These are phyloP conservation scores for Imleria badia DNA, from an alignment of 768 basidiomycete species.

Conservation along the genomic window DNA sequence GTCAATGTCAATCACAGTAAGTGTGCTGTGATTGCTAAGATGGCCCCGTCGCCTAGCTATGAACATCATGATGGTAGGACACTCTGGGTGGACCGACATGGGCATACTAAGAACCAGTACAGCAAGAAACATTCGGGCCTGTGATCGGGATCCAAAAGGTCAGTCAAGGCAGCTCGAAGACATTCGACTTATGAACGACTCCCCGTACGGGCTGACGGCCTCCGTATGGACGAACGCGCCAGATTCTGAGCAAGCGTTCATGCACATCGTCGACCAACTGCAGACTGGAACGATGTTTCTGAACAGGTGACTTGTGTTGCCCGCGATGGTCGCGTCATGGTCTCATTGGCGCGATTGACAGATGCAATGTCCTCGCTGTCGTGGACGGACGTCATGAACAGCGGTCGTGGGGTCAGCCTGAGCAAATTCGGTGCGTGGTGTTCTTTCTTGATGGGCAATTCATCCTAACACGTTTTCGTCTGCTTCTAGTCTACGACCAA, in stretches of 20 bases:
- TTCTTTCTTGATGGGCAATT: neutral
- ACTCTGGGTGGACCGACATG: neutral
- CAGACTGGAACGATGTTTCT: conserved; percentile 93
- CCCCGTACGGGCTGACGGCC: conserved; percentile 90
- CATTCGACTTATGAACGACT: conserved; percentile 91
- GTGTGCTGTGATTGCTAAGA: conserved; percentile 31
- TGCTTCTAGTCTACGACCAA: conserved; percentile 73
- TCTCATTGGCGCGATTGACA: conserved; percentile 27
- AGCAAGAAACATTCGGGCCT: conserved; percentile 94
- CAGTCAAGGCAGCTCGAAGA: conserved; percentile 51
- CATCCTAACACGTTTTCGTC: neutral
- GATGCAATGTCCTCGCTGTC: conserved; percentile 82
- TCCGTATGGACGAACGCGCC: conserved; percentile 88
- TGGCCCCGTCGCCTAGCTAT: conserved; percentile 51
- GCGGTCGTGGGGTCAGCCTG: conserved; percentile 87
- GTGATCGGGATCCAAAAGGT: conserved; percentile 93
- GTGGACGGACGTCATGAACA: conserved; percentile 95
- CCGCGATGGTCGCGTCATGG: neutral
- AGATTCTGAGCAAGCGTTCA: conserved; percentile 68
- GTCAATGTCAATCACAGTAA: conserved; percentile 85
- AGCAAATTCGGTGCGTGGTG: conserved; percentile 77
- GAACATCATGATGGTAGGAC: conserved; percentile 84
- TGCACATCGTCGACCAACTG: conserved; percentile 60
- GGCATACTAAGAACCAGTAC: neutral
- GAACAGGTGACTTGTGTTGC: conserved; percentile 59